phyloP scores from a whole-genome alignment of 805 yeast genomes.

The Wickerhamiella parazyma region DNA sequence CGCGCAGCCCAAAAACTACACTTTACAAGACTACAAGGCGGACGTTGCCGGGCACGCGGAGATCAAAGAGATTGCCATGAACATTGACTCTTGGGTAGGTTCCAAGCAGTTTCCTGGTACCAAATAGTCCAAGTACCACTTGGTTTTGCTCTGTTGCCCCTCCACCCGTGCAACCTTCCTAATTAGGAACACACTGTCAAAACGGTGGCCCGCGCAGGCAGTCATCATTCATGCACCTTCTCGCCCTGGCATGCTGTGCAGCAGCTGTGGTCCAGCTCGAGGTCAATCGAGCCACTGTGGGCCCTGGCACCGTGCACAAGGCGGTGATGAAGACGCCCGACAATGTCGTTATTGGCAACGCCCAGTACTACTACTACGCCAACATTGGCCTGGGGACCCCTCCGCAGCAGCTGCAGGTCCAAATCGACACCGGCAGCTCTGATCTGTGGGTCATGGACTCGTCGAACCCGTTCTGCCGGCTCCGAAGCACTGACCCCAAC shows the following conservation, averaged over 20 bases:
- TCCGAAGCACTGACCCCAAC: neutral
- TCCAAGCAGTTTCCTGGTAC: constrained; percentile 13
- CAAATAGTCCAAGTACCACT: no score
- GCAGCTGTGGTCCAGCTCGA: neutral
- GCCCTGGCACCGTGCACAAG: neutral
- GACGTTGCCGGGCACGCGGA: constrained; percentile 35
- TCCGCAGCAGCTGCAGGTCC: constrained; percentile 37
- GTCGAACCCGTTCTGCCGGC: constrained; percentile 32
- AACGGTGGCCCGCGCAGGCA: neutral
- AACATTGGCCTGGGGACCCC: constrained; percentile 41
- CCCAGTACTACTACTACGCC: constrained; percentile 18
- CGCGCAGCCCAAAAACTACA: constrained; percentile 75
- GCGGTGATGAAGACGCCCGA: neutral
- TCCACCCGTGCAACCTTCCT: neutral
- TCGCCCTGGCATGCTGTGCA: neutral
- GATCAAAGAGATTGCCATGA: constrained; percentile 17
- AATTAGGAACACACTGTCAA: neutral
- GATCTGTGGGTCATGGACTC: constrained; percentile 53
- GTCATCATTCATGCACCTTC: neutral
- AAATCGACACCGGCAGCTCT: constrained; percentile 65
- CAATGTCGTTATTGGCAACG: constrained; percentile 6
- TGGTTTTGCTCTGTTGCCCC: no score
- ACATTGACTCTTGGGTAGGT: constrained; percentile 19
- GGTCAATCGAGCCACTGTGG: neutral
- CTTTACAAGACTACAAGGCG: constrained; percentile 88